Conservation (phyloP, 2,329 filamentous ascomycete genomes). For the Stagonosporopsis vannaccii region DNA sequence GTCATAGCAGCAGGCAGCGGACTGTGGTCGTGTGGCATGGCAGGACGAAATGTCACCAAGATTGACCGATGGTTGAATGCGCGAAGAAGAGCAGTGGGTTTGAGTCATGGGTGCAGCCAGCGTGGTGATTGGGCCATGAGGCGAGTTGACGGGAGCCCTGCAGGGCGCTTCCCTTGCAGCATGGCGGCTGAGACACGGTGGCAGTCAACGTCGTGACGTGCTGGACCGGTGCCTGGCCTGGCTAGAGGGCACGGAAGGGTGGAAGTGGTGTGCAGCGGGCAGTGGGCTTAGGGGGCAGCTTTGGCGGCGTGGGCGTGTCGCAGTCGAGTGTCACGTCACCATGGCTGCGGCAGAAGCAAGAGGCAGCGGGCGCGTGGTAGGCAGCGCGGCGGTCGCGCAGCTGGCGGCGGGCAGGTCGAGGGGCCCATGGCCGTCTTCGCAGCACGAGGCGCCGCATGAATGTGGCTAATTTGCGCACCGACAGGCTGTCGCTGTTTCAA, state of each 20-base stretch:
- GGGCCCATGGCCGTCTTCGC: slow-evolving; percentile 1
- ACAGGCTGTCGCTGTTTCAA: slow-evolving; percentile 20
- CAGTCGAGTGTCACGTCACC: slow-evolving; percentile 13
- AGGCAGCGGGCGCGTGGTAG: slow-evolving; percentile 2
- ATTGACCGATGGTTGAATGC: neutral
- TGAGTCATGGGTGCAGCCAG: slow-evolving; percentile 16
- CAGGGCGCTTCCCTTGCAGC: slow-evolving; percentile 31
- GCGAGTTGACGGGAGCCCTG: slow-evolving; percentile 23
- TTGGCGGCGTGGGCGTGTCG: neutral
- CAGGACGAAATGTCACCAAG: neutral
- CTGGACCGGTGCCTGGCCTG: slow-evolving; percentile 5
- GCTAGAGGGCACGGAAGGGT: neutral
- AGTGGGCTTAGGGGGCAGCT: too few species aligned
- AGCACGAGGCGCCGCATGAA: slow-evolving; percentile 17
- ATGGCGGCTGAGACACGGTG: slow-evolving; percentile 26
- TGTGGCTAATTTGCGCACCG: slow-evolving; percentile 16
- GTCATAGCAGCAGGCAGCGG: neutral
- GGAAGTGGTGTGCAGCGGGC: slow-evolving; percentile 5
- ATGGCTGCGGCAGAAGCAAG: slow-evolving; percentile 12
- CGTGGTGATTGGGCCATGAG: slow-evolving; percentile 18
- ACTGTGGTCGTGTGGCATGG: neutral
- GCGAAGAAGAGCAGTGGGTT: slow-evolving; percentile 1
- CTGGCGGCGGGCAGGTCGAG: neutral
- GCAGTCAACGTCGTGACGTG: slow-evolving; percentile 14
- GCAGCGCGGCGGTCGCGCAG: slow-evolving; percentile 1